Percentiles rank a stretch among this genome's conserved stretches.
phyloP scores from a whole-genome alignment of 352 stramenopile species.

The Pythium insidiosum region DNA sequence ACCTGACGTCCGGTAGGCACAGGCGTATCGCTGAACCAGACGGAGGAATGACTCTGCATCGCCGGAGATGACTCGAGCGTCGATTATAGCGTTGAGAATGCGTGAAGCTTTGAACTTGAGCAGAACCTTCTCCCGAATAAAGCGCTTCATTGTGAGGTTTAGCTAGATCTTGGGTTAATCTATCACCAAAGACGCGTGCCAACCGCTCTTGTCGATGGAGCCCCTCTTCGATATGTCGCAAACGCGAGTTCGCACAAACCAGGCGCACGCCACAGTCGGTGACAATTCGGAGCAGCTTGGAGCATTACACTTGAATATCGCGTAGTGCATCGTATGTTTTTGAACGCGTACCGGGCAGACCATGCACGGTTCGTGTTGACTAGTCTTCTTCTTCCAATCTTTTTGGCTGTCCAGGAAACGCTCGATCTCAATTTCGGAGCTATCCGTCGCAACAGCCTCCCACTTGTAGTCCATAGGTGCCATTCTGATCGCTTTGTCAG shows the following conservation, averaged over 20 bases:
- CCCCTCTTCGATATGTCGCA: slow-evolving; percentile 2
- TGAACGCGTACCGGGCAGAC: neutral
- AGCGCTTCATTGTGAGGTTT: slow-evolving; percentile 7
- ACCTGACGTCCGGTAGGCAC: slow-evolving; percentile 1
- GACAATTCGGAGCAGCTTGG: neutral
- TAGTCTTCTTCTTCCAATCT: slow-evolving; percentile 1
- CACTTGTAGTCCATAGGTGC: slow-evolving; percentile 4
- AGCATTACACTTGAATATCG: slow-evolving; percentile 1
- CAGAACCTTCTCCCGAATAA: neutral
- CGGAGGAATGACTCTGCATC: neutral
- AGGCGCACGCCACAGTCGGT: neutral
- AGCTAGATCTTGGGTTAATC: neutral
- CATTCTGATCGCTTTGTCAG: too few relatives aligned
- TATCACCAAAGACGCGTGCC: neutral
- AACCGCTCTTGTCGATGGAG: neutral
- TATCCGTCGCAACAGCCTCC: neutral
- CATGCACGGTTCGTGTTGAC: slow-evolving; percentile 1
- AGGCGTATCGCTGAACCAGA: neutral
- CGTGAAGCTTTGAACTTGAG: slow-evolving; percentile 1
- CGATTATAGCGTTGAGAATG: slow-evolving; percentile 8
- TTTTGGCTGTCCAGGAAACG: slow-evolving; percentile 4
- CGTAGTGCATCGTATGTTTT: slow-evolving; percentile 3
- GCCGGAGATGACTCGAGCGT: neutral
- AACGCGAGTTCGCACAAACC: neutral
- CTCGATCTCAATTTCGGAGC: slow-evolving; percentile 5